Evolutionary conservation across 345 rosid species (phyloP).

Genomic region (Euphorbia lathyris): DNA sequence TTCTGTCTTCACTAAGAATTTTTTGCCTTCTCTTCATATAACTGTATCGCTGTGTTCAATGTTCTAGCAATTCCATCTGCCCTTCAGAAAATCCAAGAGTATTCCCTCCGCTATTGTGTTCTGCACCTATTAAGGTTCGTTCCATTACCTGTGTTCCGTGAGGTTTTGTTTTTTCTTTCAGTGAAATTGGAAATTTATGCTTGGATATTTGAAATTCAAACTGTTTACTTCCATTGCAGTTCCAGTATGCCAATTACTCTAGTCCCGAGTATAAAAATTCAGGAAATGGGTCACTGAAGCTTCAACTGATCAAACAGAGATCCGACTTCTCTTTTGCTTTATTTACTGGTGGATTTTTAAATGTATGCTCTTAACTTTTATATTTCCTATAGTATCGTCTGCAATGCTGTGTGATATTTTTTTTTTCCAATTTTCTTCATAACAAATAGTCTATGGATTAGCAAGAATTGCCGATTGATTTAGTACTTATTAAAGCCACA

Average conservation of each 20-base stretch:
- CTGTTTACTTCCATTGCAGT: slow-evolving; percentile 31
- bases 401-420: neutral
- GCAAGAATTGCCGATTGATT: neutral
- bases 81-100: slow-evolving; percentile 31
- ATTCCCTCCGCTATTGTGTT: slow-evolving; percentile 48
- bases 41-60: neutral
- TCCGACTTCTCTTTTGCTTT: slow-evolving; percentile 65
- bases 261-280: slow-evolving; percentile 45
- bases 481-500: too few relatives aligned
- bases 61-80: slow-evolving; percentile 59
- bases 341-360: slow-evolving; percentile 55
- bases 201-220: neutral
- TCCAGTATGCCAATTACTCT: slow-evolving; percentile 60
- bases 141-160: neutral
- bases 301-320: slow-evolving; percentile 73
- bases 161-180: neutral
- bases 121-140: slow-evolving; percentile 71
- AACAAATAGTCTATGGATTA: neutral
- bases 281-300: slow-evolving; percentile 57
- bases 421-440: neutral
- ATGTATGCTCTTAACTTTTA: slow-evolving; percentile 34
- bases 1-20: neutral
- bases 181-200: neutral
- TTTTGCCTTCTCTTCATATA: neutral
- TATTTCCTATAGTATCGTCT: neutral